These are phyloP conservation scores for Yarrowia sp. DNA, from an alignment of 805 yeast species.

Conservation along the genomic window DNA sequence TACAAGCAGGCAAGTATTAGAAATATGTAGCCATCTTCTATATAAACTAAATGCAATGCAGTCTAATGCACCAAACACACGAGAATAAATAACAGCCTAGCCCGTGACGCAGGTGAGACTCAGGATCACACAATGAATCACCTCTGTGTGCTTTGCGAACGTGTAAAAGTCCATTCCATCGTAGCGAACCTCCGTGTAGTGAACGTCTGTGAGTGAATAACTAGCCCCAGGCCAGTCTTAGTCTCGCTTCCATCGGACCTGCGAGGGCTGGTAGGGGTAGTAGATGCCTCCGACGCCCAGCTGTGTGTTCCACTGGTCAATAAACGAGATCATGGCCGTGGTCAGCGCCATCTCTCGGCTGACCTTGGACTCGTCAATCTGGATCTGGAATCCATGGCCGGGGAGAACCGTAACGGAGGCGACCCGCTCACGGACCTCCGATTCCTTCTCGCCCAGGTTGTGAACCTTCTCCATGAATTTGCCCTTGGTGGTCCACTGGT, in stretches of 20 bases:
- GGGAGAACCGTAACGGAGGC: conserved; percentile 65
- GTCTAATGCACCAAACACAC: conserved; percentile 37
- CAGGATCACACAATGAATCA: conserved; percentile 34
- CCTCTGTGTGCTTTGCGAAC: conserved; percentile 20
- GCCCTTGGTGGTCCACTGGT: conserved; percentile 71
- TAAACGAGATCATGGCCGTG: conserved; percentile 64
- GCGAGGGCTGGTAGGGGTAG: conserved; percentile 58
- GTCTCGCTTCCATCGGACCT: conserved; percentile 65
- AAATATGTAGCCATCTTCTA: conserved; percentile 35
- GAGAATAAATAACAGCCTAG: conserved; percentile 35
- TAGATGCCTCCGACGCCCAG: conserved; percentile 70
- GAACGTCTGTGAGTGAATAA: neutral
- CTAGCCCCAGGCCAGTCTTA: conserved; percentile 42
- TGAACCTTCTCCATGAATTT: conserved; percentile 63
- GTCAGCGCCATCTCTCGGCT: conserved; percentile 65
- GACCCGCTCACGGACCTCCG: conserved; percentile 69
- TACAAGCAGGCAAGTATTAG: conserved; percentile 23
- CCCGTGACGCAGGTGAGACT: conserved; percentile 38
- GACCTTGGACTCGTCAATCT: conserved; percentile 61
- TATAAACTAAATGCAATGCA: conserved; percentile 39
- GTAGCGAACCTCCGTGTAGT: neutral
- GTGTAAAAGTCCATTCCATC: conserved; percentile 28
- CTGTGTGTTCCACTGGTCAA: conserved; percentile 73
- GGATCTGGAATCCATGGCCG: conserved; percentile 60
- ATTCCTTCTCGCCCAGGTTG: conserved; percentile 68